phyloP scores from a whole-genome alignment of 116 monocot genomes.

The Zostera marina region DNA sequence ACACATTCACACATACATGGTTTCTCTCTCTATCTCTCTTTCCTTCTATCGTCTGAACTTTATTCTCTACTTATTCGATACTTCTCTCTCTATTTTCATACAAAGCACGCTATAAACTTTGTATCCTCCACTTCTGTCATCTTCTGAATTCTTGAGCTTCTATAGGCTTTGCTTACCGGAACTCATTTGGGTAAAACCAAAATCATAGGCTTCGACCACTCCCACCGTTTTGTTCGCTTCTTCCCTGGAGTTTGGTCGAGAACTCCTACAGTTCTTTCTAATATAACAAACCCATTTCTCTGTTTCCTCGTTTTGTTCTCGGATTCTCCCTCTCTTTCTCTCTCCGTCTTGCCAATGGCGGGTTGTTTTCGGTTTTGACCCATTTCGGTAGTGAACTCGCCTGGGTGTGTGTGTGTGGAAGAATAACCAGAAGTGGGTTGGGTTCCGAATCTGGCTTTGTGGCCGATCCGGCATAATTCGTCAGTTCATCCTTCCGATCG shows the following conservation, averaged over 20 bases:
- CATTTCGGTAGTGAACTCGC: too few relatives aligned
- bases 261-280: background rate
- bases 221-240: background rate
- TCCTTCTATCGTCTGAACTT: conserved; percentile 1
- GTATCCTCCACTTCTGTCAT: conserved; percentile 5
- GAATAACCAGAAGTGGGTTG: conserved; percentile 4
- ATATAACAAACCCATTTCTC: conserved; percentile 2
- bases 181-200: background rate
- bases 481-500: background rate
- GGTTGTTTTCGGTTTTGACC: too few relatives aligned
- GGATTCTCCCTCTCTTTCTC: too few relatives aligned
- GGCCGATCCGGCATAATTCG: background rate
- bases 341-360: too few relatives aligned
- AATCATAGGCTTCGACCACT: too few relatives aligned
- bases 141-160: conserved; percentile 6
- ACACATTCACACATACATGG: background rate
- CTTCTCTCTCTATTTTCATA: conserved; percentile 1
- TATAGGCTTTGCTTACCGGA: background rate
- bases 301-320: too few relatives aligned
- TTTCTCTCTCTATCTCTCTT: conserved; percentile 15
- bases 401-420: background rate
- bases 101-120: conserved; percentile 3
- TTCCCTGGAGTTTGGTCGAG: background rate
- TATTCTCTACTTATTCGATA: too few relatives aligned
- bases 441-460: background rate